A percentile compares a stretch with the other conserved stretches of the same genome.
phyloP scores from a whole-genome alignment of 306 rosid species.

The Amphicarpaea edgeworthii region DNA sequence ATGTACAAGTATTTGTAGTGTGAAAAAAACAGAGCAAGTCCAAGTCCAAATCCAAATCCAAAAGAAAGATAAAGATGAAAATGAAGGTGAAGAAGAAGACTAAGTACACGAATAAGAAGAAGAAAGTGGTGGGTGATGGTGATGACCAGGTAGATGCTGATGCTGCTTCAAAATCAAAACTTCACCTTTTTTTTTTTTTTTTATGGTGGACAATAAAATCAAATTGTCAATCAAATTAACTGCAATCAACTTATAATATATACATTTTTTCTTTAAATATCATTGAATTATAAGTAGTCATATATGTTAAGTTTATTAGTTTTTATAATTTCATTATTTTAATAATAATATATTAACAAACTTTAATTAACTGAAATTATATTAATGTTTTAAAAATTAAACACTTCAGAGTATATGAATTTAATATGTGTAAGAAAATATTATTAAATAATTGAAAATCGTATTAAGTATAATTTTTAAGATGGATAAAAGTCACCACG shows the following conservation, averaged over 20 bases:
- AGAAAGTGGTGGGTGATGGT: not conserved
- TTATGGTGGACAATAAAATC: not conserved
- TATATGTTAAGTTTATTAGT: not conserved
- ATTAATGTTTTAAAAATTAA: not conserved
- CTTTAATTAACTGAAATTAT: not conserved
- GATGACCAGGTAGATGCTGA: constrained; percentile 15
- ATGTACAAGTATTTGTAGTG: constrained; percentile 32
- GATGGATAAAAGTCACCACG: no score
- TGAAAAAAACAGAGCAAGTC: constrained; percentile 34
- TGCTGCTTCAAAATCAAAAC: not conserved
- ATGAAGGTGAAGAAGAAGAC: not conserved
- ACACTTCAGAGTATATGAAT: not conserved
- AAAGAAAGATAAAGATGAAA: not conserved
- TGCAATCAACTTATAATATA: not conserved
- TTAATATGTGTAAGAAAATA: not conserved
- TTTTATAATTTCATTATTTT: not conserved
- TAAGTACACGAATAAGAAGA: not conserved
- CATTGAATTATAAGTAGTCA: not conserved
- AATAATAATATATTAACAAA: not conserved
- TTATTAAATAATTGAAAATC: not conserved
- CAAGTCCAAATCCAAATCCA: not conserved
- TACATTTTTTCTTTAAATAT: not conserved
- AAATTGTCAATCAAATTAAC: not conserved
- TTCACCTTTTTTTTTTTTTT: not conserved
- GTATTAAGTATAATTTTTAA: no score